Conservation (phyloP, 345 rosid species). For the Noccaea caerulescens region DNA sequence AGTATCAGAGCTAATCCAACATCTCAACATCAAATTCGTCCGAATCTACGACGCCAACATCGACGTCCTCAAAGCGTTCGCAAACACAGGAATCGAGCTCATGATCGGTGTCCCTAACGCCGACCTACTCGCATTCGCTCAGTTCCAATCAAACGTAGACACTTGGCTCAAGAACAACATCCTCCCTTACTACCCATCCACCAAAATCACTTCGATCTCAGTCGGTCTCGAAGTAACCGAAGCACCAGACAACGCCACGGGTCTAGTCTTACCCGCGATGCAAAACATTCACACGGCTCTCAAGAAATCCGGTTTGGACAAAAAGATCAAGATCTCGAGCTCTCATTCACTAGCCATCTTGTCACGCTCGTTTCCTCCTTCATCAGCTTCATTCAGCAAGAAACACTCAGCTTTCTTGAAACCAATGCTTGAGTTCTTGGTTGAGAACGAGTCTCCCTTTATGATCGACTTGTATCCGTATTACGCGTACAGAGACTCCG, state of each 20-base stretch:
- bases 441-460: constrained; percentile 88
- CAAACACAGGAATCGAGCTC: constrained; percentile 86
- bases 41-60: constrained; percentile 90
- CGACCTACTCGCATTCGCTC: constrained; percentile 80
- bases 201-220: constrained; percentile 77
- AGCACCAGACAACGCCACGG: constrained; percentile 57
- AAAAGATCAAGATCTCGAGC: constrained; percentile 82
- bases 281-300: constrained; percentile 73
- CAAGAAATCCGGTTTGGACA: constrained; percentile 75
- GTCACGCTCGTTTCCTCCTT: constrained; percentile 87
- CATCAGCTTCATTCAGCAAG: constrained; percentile 83
- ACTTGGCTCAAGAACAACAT: constrained; percentile 84
- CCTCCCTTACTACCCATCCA: constrained; percentile 81
- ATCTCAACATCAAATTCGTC: constrained; percentile 68
- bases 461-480: constrained; percentile 90
- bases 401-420: constrained; percentile 67
- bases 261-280: constrained; percentile 85
- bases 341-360: constrained; percentile 83
- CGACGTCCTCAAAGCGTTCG: constrained; percentile 89
- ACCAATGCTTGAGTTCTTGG: constrained; percentile 87
- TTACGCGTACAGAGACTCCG: constrained; percentile 79
- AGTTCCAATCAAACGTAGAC: constrained; percentile 88
- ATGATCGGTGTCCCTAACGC: constrained; percentile 86
- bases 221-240: constrained; percentile 92
- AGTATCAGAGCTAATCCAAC: constrained; percentile 66